These are phyloP conservation scores for Pseudofabraea citricarpa DNA, from an alignment of 2,329 filamentous ascomycete genomes.

Conservation along the genomic window DNA sequence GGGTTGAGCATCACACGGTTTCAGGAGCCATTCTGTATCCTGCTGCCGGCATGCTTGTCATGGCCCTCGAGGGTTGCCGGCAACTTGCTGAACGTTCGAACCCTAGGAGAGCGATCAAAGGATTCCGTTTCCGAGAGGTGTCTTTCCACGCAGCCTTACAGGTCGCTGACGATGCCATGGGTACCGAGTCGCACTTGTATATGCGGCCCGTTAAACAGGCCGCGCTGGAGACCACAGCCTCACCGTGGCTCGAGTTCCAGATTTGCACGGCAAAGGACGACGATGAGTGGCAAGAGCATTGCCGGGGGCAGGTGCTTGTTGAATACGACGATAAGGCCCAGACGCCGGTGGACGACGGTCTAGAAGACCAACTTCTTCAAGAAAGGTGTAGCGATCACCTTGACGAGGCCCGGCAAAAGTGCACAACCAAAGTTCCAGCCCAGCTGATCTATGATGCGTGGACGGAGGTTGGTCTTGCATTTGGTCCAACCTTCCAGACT, in stretches of 20 bases:
- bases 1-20: conserved; percentile 23
- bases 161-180: background rate
- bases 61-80: conserved; percentile 23
- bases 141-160: background rate
- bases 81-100: conserved; percentile 2
- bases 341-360: background rate
- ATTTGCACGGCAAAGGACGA: conserved; percentile 15
- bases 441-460: background rate
- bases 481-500: conserved; percentile 3
- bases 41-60: conserved; percentile 22
- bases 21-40: conserved; percentile 20
- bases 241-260: conserved; percentile 20
- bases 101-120: conserved; percentile 10
- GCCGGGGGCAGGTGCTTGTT: conserved; percentile 20
- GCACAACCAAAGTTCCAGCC: background rate
- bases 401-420: background rate
- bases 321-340: background rate
- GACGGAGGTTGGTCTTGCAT: conserved; percentile 2
- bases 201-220: background rate
- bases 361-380: conserved; percentile 1
- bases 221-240: conserved; percentile 9
- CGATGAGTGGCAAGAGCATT: conserved; percentile 23
- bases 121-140: conserved; percentile 41
- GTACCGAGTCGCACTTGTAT: conserved; percentile 1
- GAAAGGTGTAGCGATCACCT: background rate